Conservation (phyloP, 352 stramenopile genomes). For the Globisporangium irregulare region DNA sequence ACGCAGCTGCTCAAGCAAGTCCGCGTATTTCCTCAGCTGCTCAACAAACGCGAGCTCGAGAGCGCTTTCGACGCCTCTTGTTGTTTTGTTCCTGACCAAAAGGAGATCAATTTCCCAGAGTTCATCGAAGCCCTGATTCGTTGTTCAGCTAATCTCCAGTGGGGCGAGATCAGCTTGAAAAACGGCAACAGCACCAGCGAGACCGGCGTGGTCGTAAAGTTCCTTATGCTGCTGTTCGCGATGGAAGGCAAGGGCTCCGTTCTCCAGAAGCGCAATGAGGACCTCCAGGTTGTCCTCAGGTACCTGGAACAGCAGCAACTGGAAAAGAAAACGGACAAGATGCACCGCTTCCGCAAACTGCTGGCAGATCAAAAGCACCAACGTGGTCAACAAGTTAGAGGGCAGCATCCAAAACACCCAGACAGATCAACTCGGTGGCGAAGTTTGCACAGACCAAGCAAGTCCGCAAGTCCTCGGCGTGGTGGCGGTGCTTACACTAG, state of each 20-base stretch:
- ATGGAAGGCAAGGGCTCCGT: conserved; percentile 71
- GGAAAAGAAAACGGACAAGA: conserved; percentile 32
- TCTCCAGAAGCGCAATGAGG: conserved; percentile 50
- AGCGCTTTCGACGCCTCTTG: conserved; percentile 35
- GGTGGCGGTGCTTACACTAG: too few species aligned
- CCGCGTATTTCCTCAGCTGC: conserved; percentile 54
- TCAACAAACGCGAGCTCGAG: conserved; percentile 53
- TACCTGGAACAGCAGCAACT: conserved; percentile 47
- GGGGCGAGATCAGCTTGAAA: conserved; percentile 17
- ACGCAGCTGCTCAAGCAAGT: conserved; percentile 50
- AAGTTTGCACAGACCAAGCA: background rate
- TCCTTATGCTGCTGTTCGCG: conserved; percentile 74
- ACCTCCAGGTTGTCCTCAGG: conserved; percentile 47
- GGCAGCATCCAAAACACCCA: background rate
- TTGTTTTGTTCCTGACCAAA: conserved; percentile 21
- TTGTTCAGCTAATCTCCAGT: conserved; percentile 46
- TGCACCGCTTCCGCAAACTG: conserved; percentile 45
- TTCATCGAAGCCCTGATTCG: conserved; percentile 61
- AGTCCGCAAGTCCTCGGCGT: background rate
- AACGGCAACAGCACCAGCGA: conserved; percentile 10
- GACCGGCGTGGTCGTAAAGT: conserved; percentile 48
- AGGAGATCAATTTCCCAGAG: conserved; percentile 48
- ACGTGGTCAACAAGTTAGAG: background rate
- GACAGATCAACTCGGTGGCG: background rate
- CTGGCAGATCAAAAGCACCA: conserved; percentile 27